A percentile compares a stretch with the other conserved stretches of the same genome.
phyloP scores from a whole-genome alignment of 352 stramenopile genomes.

The Phytophthora vignae region DNA sequence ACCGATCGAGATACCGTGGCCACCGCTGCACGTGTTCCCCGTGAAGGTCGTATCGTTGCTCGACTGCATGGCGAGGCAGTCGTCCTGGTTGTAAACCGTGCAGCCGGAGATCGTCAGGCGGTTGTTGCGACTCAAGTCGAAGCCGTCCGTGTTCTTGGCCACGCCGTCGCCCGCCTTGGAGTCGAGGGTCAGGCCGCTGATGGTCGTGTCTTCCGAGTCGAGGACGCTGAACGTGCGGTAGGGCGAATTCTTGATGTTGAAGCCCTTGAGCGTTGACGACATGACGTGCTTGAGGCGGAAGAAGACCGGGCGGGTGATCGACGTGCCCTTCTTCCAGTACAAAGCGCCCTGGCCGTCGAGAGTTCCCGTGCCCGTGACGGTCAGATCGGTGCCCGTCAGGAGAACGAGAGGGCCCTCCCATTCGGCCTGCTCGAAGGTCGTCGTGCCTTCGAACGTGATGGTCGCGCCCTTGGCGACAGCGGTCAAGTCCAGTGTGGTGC shows the following conservation, averaged over 20 bases:
- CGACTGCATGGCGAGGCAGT: slow-evolving; percentile 42
- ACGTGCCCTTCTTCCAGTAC: slow-evolving; percentile 44
- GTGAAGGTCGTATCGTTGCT: slow-evolving; percentile 37
- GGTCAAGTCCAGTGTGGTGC: slow-evolving; percentile 47
- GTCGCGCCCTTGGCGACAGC: slow-evolving; percentile 36
- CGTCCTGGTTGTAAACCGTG: slow-evolving; percentile 45
- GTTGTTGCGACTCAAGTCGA: slow-evolving; percentile 40
- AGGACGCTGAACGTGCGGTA: slow-evolving; percentile 53
- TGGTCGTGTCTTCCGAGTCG: slow-evolving; percentile 31
- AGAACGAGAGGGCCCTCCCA: slow-evolving; percentile 50
- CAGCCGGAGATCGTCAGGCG: slow-evolving; percentile 42
- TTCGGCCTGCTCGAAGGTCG: slow-evolving; percentile 41
- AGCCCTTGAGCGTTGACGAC: slow-evolving; percentile 42
- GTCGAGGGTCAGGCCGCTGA: slow-evolving; percentile 35
- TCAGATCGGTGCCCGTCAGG: slow-evolving; percentile 31
- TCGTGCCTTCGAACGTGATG: slow-evolving; percentile 49
- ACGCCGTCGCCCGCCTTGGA: slow-evolving; percentile 31
- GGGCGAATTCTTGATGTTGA: slow-evolving; percentile 56
- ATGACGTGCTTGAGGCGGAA: slow-evolving; percentile 39
- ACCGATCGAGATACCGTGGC: slow-evolving; percentile 41
- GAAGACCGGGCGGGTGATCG: slow-evolving; percentile 38
- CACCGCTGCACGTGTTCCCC: slow-evolving; percentile 34
- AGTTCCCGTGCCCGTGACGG: slow-evolving; percentile 31
- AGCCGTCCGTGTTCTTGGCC: slow-evolving; percentile 37
- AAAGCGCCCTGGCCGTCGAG: slow-evolving; percentile 36